Evolutionary conservation across 2,329 filamentous ascomycete species (phyloP), one percentile per base, ranked within the genome.

Genomic region (Stagonosporopsis vannaccii): DNA sequence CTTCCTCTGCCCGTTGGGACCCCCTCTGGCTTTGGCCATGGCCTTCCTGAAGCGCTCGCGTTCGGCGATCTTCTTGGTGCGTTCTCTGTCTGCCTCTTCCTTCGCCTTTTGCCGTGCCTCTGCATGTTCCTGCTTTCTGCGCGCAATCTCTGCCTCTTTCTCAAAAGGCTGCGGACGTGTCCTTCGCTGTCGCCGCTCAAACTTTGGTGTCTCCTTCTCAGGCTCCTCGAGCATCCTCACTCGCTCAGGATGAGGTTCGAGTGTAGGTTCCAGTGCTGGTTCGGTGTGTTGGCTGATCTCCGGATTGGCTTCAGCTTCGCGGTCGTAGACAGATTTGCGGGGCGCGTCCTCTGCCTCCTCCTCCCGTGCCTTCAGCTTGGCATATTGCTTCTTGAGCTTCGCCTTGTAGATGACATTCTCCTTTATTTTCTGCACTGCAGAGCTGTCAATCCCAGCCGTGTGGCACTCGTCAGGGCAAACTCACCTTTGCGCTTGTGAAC

Each of bases 381-480:
- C 90, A 73, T 97, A 97, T 37, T 90, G 86, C 77, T 97, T 96
- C 78, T 94, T 95, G 60, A 97, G 83, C 77, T 97, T 97, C 58
- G 93, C 92, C 75, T 95, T 96, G 76, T 92, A 87, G 68, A 98
- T 97, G 52, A 97, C 81, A 63, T 90, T 86, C 63, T 89, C 85
- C 78, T 98, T 98, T 71, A 97, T 95, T 77, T 94, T 94, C 76
- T 91, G 87, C 55, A 90, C 91, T 94, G 69, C 32, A 17, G 11
- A 19, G 13, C 9, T 40, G 45, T 63, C 45, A 66, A 43, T 23
- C 52, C 35, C 1, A 4, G 19, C 1, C 15, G 6, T n/a, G 15
- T 6, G 4, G 9, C 4, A 15, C 23, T 6, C 1, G 4, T 26
- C 8, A 11, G 9, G 20, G 23, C 17, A 13, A n/a, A 4, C 59